A percentile compares a stretch with the other conserved stretches of the same genome.
These are phyloP conservation scores for Dentipellis fragilis DNA, from an alignment of 768 basidiomycete genomes.

Conservation along the genomic window DNA sequence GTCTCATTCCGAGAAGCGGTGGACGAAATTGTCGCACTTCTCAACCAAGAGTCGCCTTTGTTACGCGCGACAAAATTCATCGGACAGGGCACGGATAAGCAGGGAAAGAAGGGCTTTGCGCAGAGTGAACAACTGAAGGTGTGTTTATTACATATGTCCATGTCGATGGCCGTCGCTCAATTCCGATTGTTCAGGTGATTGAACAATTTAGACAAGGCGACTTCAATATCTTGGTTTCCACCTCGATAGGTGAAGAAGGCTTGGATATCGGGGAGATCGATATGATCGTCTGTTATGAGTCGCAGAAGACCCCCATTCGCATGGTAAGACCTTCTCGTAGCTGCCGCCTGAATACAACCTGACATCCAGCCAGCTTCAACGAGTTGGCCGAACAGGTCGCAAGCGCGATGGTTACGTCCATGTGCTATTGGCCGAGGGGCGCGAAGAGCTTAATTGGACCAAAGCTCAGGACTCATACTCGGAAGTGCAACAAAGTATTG, in stretches of 20 bases:
- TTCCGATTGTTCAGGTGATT: slow-evolving; percentile 49
- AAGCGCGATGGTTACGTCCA: slow-evolving; percentile 86
- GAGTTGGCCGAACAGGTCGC: slow-evolving; percentile 90
- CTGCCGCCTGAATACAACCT: not conserved
- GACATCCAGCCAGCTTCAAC: slow-evolving; percentile 61
- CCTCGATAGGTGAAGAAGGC: slow-evolving; percentile 96
- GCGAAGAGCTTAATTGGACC: slow-evolving; percentile 87
- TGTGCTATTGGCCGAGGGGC: slow-evolving; percentile 79
- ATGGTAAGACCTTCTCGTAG: slow-evolving; percentile 49
- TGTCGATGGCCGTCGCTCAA: not conserved
- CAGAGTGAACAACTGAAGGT: slow-evolving; percentile 92
- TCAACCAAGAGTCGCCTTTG: slow-evolving; percentile 69
- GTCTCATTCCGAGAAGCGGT: slow-evolving; percentile 85
- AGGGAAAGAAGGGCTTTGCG: slow-evolving; percentile 77
- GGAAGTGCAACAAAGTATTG: slow-evolving; percentile 82
- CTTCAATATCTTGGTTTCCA: slow-evolving; percentile 89
- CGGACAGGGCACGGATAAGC: slow-evolving; percentile 80
- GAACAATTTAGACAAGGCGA: slow-evolving; percentile 77
- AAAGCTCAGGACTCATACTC: slow-evolving; percentile 80
- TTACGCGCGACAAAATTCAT: slow-evolving; percentile 81
- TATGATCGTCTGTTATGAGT: slow-evolving; percentile 91
- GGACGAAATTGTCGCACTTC: slow-evolving; percentile 76
- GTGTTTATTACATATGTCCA: slow-evolving; percentile 11
- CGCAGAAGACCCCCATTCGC: slow-evolving; percentile 91
- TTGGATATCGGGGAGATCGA: slow-evolving; percentile 98